These are phyloP conservation scores for Plantago elongata DNA, from an alignment of 257 asterid species.

Conservation along the genomic window DNA sequence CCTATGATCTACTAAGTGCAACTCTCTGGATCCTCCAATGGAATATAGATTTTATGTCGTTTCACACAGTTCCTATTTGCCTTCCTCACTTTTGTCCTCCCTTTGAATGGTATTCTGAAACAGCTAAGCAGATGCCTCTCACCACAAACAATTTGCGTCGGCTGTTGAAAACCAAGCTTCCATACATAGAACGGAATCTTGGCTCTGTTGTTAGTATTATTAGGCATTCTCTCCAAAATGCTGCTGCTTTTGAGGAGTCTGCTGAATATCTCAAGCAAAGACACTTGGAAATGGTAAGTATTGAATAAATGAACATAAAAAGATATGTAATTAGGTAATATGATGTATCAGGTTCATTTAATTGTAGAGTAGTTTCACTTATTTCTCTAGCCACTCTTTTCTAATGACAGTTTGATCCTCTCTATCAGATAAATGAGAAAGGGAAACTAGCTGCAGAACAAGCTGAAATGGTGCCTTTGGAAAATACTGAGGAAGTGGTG, in stretches of 20 bases:
- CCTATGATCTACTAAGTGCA: constrained; percentile 13
- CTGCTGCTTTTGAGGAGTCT: constrained; percentile 69
- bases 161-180: constrained; percentile 64
- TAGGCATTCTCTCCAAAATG: constrained; percentile 72
- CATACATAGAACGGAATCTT: constrained; percentile 75
- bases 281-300: constrained; percentile 55
- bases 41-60: constrained; percentile 10
- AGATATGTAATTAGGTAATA: too few species aligned
- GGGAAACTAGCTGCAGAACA: constrained; percentile 37
- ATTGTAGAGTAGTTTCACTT: not conserved
- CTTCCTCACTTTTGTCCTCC: constrained; percentile 12
- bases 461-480: constrained; percentile 35
- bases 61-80: constrained; percentile 8
- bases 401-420: constrained; percentile 13
- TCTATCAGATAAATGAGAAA: constrained; percentile 50
- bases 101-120: constrained; percentile 25
- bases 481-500: constrained; percentile 25
- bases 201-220: constrained; percentile 70
- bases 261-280: constrained; percentile 52
- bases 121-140: constrained; percentile 94
- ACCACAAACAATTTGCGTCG: constrained; percentile 54
- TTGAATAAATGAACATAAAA: constrained; percentile 3
- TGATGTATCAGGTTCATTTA: constrained; percentile 8
- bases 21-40: constrained; percentile 14
- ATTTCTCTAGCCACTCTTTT: constrained; percentile 8